These are phyloP conservation scores for Moricandia moricandioides DNA, from an alignment of 345 rosid species.

Conservation along the genomic window DNA sequence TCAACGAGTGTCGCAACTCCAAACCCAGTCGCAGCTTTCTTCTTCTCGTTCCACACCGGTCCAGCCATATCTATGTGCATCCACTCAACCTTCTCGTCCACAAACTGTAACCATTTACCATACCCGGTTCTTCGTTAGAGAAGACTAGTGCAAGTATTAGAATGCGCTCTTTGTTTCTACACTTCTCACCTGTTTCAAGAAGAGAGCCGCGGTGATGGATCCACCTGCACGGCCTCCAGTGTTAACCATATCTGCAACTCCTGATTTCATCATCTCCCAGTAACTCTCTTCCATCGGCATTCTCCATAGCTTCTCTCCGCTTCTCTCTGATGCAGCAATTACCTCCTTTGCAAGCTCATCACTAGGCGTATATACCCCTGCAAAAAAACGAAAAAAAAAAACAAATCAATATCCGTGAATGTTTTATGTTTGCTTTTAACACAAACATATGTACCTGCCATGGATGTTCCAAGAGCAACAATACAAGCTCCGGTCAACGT, in stretches of 20 bases:
- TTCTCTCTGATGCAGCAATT: conserved; percentile 59
- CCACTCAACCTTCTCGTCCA: conserved; percentile 83
- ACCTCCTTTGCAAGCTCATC: conserved; percentile 88
- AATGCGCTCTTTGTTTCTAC: conserved; percentile 7
- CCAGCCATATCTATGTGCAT: conserved; percentile 99
- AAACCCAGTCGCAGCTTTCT: conserved; percentile 73
- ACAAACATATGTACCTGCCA: conserved; percentile 61
- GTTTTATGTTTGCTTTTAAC: not conserved
- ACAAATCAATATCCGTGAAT: not conserved
- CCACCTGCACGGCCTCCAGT: conserved; percentile 86
- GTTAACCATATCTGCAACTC: conserved; percentile 93
- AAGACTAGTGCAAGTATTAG: not conserved
- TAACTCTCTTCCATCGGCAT: conserved; percentile 96
- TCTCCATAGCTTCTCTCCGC: conserved; percentile 98
- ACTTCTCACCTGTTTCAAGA: conserved; percentile 76
- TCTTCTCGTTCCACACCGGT: conserved; percentile 90
- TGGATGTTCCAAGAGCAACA: conserved; percentile 89
- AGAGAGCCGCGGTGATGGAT: conserved; percentile 86
- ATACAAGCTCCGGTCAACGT: conserved; percentile 88
- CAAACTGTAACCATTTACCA: conserved; percentile 59
- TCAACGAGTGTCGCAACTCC: conserved; percentile 88
- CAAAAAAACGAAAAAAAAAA: not conserved
- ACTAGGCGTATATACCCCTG: conserved; percentile 86
- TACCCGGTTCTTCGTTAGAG: conserved; percentile 20
- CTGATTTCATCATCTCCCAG: conserved; percentile 97